Evolutionary conservation across 306 rosid genomes (phyloP).

Genomic region (Oxytropis ochrocephala): DNA sequence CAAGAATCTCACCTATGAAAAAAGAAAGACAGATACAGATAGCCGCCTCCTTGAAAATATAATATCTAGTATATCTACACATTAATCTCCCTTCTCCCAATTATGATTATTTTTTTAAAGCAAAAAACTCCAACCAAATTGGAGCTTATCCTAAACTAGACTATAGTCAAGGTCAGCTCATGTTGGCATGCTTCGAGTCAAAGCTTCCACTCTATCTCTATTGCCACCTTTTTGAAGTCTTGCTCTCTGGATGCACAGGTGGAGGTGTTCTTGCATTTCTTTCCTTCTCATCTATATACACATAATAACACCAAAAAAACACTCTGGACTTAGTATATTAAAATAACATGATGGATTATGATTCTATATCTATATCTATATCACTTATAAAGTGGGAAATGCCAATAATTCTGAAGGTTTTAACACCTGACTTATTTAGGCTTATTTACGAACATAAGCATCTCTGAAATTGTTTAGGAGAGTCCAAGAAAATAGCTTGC

Average conservation of each 20-base stretch:
- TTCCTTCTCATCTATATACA: conserved; percentile 47
- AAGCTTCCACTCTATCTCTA: conserved; percentile 41
- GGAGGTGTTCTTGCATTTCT: conserved; percentile 82
- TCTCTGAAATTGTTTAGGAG: no score
- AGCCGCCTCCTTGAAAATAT: neutral
- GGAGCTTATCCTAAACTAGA: conserved; percentile 25
- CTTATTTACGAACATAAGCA: no score
- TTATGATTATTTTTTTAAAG: neutral
- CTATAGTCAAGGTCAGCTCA: conserved; percentile 15
- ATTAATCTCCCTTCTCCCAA: no score
- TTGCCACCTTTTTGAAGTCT: conserved; percentile 46
- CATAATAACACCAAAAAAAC: neutral
- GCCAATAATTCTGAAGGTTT: no score
- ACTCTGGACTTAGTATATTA: neutral
- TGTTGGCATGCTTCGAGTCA: conserved; percentile 44
- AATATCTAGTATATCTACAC: conserved; percentile 15
- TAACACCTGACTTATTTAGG: no score
- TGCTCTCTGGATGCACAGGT: conserved; percentile 40
- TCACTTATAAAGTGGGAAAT: no score
- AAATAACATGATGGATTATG: no score
- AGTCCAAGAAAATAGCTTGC: no score
- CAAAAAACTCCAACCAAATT: conserved; percentile 9
- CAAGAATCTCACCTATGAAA: neutral
- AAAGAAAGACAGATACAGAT: neutral
- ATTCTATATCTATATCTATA: no score